phyloP scores from a whole-genome alignment of 2,329 filamentous ascomycete genomes.

The Harringtonia aguacate region DNA sequence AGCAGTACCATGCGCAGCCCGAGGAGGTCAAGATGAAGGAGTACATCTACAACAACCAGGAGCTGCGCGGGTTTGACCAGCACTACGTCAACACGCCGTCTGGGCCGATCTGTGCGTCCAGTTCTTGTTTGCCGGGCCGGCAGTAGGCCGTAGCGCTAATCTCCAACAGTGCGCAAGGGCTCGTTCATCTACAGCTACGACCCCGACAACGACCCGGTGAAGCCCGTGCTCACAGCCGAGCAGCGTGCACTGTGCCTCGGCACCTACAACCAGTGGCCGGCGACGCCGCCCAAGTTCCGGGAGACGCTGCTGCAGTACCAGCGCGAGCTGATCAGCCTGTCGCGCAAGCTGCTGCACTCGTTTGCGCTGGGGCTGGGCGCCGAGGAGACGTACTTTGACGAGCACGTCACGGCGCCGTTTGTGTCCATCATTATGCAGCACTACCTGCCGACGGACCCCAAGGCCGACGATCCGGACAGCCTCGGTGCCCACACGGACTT shows the following conservation, averaged over 20 bases:
- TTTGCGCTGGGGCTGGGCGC: conserved; percentile 6
- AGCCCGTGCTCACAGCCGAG: conserved; percentile 3
- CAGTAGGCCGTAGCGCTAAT: too few relatives aligned
- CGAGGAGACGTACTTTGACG: conserved; percentile 7
- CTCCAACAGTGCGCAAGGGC: conserved; percentile 6
- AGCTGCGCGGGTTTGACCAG: conserved; percentile 5
- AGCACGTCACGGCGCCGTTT: conserved; percentile 5
- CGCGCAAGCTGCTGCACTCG: conserved; percentile 4
- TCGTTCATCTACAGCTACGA: conserved; percentile 11
- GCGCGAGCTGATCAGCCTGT: conserved; percentile 1
- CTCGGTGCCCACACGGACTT: conserved; percentile 9
- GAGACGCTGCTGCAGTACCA: conserved; percentile 3
- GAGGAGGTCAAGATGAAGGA: conserved; percentile 20
- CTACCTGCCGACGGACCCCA: conserved; percentile 2
- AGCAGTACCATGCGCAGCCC: conserved; percentile 20
- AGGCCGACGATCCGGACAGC: conserved; percentile 4
- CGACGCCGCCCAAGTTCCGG: background rate
- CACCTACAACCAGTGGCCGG: conserved; percentile 6
- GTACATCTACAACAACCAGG: conserved; percentile 5
- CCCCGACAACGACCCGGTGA: conserved; percentile 6
- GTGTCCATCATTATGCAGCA: conserved; percentile 8
- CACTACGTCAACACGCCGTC: conserved; percentile 2
- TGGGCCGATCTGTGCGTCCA: background rate
- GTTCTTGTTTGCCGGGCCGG: too few relatives aligned
- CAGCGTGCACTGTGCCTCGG: conserved; percentile 5